phyloP scores from a whole-genome alignment of 2,329 filamentous ascomycete genomes.

The Colletotrichum chrysophilum region DNA sequence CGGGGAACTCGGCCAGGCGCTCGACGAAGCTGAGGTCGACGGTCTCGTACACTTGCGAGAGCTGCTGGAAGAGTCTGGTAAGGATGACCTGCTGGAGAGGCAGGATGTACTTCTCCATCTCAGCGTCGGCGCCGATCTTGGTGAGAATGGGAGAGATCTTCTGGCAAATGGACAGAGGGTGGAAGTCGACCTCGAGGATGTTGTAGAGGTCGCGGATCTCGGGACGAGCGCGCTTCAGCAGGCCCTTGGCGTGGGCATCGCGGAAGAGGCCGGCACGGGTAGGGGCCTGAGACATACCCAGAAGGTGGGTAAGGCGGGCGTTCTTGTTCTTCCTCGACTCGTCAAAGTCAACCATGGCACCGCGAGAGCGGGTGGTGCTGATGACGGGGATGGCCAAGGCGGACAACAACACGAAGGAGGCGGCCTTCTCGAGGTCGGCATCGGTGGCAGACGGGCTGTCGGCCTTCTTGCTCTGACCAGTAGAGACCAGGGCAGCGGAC shows the following conservation, averaged over 20 bases:
- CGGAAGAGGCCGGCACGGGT: constrained; percentile 93
- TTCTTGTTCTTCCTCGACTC: constrained; percentile 99
- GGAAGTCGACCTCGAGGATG: constrained; percentile 98
- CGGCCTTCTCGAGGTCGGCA: constrained; percentile 89
- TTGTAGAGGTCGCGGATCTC: constrained; percentile 98
- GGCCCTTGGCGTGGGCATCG: constrained; percentile 92
- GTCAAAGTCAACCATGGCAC: constrained; percentile 94
- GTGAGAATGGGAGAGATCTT: constrained; percentile 97
- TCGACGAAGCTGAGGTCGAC: constrained; percentile 94
- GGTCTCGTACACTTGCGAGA: constrained; percentile 98
- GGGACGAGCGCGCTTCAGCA: constrained; percentile 88
- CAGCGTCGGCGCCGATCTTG: constrained; percentile 90
- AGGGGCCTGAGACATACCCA: constrained; percentile 90
- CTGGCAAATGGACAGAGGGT: constrained; percentile 97
- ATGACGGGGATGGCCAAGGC: constrained; percentile 98
- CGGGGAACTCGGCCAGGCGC: constrained; percentile 92
- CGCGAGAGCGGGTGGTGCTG: constrained; percentile 94
- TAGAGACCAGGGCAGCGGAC: constrained; percentile 81
- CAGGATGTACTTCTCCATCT: constrained; percentile 96
- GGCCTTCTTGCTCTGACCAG: constrained; percentile 88
- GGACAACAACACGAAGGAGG: constrained; percentile 93
- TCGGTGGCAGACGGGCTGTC: constrained; percentile 92
- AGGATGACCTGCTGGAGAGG: constrained; percentile 98
- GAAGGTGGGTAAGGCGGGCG: constrained; percentile 90
- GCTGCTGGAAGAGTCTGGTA: constrained; percentile 96